Evolutionary conservation across 345 rosid species (phyloP).

Genomic region (Eucalyptus cladocalyx): DNA sequence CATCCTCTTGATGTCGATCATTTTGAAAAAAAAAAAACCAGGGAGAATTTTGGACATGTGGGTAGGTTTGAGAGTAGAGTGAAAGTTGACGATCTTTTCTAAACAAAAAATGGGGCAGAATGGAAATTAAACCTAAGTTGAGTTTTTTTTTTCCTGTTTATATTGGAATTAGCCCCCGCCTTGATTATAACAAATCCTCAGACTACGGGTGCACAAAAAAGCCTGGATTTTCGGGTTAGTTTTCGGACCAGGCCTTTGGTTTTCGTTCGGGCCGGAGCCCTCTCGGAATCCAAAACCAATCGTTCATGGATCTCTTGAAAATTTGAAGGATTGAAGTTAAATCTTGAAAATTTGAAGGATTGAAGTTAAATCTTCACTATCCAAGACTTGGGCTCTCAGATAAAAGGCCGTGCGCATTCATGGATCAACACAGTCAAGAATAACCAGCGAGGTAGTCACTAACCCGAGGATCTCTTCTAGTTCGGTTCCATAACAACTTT

Average conservation of each 20-base stretch:
- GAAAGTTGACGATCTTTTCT: background rate
- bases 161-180: background rate
- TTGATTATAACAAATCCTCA: background rate
- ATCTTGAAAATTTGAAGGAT: background rate
- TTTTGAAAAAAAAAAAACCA: background rate
- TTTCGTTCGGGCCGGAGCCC: background rate
- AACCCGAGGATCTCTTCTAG: background rate
- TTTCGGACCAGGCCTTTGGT: background rate
- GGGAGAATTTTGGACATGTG: background rate
- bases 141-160: fast-evolving
- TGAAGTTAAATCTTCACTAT: background rate
- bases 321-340: background rate
- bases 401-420: background rate
- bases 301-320: background rate
- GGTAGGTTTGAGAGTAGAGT: background rate
- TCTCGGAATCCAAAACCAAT: background rate
- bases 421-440: background rate
- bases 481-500: background rate
- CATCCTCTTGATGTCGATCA: fast-evolving
- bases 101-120: background rate
- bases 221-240: background rate
- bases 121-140: background rate
- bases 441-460: background rate
- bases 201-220: background rate
- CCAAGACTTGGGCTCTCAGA: background rate